Base-by-base conservation (phyloP, 768 basidiomycete genomes). In the Lactarius vividus region DNA sequence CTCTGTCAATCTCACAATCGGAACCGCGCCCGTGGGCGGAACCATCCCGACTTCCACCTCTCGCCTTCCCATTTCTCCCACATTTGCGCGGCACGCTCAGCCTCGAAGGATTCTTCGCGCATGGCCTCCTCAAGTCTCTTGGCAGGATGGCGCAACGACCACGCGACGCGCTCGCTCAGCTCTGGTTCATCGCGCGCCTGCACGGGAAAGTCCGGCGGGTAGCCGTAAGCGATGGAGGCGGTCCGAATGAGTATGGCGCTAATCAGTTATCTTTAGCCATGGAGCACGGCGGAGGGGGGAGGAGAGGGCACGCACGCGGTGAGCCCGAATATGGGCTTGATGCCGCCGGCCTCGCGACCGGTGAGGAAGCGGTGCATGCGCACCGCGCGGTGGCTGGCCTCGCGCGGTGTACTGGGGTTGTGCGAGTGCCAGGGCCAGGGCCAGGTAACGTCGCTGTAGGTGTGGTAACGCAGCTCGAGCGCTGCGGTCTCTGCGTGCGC, bases 271-370 rank as follows among this genome's bases (percentile, higher is more conserved):
- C 52, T 44, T 53, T n/a, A 35, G 40, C n/a, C 39, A 31, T 11
- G n/a, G n/a, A 1, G 33, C 11, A 33, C 35, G 11, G 35, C 35
- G 11, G 35, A 37, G 11, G 11, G 7, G 23, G 54, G 13, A 26
- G 4, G 4, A 44, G 11, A 29, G 10, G 13, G 2, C 35, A 83
- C 89, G 68, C 74, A 95, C 92, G 93, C 86, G 33, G 94, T 96
- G 10, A 96, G 76, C 9, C 94, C 94, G 70, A 87, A 92, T 0
- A 96, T 85, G n/a, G 94, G 94, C 72, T 93, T 95, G 16, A 92
- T 84, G 0, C 94, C 93, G 16, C 88, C 87, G 2, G 83, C 85
- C 73, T 96, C 94, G 49, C 93, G 79, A 0, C 94, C 94, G 1
- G 94, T 96, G 59, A 94, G 79, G 78, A 96, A 96, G 20, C 81